Conservation (phyloP, 1,284 basidiomycete species). For the Ustilago shanxiensis region DNA sequence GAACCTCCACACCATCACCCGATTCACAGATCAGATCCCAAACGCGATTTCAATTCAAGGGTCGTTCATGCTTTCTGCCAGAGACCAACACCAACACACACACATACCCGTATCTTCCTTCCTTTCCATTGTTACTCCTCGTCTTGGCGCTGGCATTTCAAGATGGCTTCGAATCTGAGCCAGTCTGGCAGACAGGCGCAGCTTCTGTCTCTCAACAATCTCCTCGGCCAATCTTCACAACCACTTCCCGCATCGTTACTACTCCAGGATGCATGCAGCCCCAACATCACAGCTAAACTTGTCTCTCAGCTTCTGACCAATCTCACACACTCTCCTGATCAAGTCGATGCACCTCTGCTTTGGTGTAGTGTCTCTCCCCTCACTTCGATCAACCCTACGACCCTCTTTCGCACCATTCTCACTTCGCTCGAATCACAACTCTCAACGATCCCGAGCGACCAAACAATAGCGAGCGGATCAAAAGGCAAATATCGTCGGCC, state of each 20-base stretch:
- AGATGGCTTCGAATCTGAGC: conserved; percentile 2
- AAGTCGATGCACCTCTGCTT: conserved; percentile 14
- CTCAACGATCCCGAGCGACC: not conserved
- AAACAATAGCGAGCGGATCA: conserved; percentile 15
- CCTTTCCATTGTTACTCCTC: not conserved
- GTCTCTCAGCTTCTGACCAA: conserved; percentile 27
- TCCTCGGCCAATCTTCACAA: conserved; percentile 33
- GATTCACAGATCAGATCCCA: not conserved
- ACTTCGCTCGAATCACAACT: conserved; percentile 31
- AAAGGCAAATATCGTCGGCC: conserved; percentile 26
- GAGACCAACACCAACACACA: not conserved
- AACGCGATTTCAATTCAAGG: not conserved
- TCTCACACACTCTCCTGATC: not conserved
- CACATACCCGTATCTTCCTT: not conserved
- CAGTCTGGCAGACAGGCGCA: conserved; percentile 39
- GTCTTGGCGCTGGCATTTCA: not conserved
- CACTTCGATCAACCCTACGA: conserved; percentile 41
- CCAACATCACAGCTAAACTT: conserved; percentile 41
- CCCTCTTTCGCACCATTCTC: conserved; percentile 49
- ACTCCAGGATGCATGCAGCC: conserved; percentile 51
- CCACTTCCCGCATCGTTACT: conserved; percentile 41
- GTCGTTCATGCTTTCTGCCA: not conserved
- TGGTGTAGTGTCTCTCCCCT: conserved; percentile 40
- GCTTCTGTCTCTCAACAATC: conserved; percentile 19
- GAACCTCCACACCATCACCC: conserved; percentile 1